A percentile compares a stretch with the other conserved stretches of the same genome.
Conservation (phyloP, 495 filamentous ascomycete species). For the Parathielavia appendiculata region DNA sequence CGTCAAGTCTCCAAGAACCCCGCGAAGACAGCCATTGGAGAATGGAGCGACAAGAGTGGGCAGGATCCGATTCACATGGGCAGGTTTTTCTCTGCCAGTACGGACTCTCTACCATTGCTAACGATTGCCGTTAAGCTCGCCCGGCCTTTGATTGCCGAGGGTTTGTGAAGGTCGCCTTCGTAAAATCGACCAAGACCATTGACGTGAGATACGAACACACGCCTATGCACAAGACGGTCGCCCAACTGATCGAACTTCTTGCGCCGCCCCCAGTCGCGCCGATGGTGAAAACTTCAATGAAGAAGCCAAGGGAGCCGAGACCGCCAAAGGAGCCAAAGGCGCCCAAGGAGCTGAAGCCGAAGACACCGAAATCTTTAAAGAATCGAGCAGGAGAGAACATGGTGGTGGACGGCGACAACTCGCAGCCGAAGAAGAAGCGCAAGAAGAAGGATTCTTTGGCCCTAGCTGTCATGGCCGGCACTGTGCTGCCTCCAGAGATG, state of each 20-base stretch:
- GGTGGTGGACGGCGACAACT: slow-evolving; percentile 18
- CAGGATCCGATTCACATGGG: slow-evolving; percentile 39
- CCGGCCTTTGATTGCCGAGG: slow-evolving; percentile 50
- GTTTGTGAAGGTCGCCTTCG: slow-evolving; percentile 40
- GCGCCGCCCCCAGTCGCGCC: slow-evolving; percentile 28
- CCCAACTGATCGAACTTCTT: slow-evolving; percentile 37
- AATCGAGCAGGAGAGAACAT: slow-evolving; percentile 51
- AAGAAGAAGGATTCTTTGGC: slow-evolving; percentile 29
- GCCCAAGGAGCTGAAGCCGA: slow-evolving; percentile 46
- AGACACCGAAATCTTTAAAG: slow-evolving; percentile 28
- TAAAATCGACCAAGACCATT: slow-evolving; percentile 35
- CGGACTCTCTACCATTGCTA: slow-evolving; percentile 8
- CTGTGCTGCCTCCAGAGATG: slow-evolving; percentile 26
- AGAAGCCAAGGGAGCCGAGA: slow-evolving; percentile 49
- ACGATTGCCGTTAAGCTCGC: slow-evolving; percentile 32
- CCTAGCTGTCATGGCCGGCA: slow-evolving; percentile 4
- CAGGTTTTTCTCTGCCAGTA: slow-evolving; percentile 12
- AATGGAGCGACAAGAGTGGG: slow-evolving; percentile 37
- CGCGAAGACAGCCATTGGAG: slow-evolving; percentile 35
- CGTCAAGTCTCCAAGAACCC: slow-evolving; percentile 38
- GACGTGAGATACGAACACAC: slow-evolving; percentile 47
- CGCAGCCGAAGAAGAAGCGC: slow-evolving; percentile 25
- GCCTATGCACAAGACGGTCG: slow-evolving; percentile 44
- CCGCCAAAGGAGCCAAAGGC: background rate
- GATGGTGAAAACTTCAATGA: slow-evolving; percentile 15